Evolutionary conservation across 352 stramenopile species (phyloP).

Genomic region (Globisporangium cystogenes): DNA sequence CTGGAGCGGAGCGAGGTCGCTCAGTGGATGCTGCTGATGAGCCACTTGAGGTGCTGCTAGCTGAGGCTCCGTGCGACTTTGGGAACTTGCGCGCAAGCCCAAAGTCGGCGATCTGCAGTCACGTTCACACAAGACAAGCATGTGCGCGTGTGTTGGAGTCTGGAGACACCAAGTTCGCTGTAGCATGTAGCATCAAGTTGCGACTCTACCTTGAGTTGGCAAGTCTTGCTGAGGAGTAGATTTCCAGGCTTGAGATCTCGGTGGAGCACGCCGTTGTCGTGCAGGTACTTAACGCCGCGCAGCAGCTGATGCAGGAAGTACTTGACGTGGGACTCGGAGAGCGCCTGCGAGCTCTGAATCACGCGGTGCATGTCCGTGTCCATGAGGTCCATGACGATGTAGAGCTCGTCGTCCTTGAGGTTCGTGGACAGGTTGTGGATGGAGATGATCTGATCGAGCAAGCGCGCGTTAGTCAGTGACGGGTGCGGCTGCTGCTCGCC

Average conservation of each 20-base stretch:
- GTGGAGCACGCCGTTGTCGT: slow-evolving; percentile 75
- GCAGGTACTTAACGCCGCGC: slow-evolving; percentile 73
- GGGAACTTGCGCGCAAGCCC: slow-evolving; percentile 59
- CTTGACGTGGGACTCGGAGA: slow-evolving; percentile 73
- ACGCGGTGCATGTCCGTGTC: slow-evolving; percentile 91
- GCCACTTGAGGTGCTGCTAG: not conserved
- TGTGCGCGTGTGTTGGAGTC: not conserved
- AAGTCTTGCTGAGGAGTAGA: slow-evolving; percentile 70
- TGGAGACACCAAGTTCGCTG: not conserved
- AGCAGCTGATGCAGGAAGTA: slow-evolving; percentile 93
- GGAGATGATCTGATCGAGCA: slow-evolving; percentile 59
- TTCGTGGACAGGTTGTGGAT: slow-evolving; percentile 83
- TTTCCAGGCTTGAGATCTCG: slow-evolving; percentile 84
- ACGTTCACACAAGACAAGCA: not conserved
- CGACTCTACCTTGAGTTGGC: slow-evolving; percentile 49
- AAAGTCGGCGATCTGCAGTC: slow-evolving; percentile 64
- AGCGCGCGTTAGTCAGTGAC: too few relatives aligned
- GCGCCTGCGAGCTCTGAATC: slow-evolving; percentile 73
- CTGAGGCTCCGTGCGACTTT: too few relatives aligned
- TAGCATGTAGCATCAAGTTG: not conserved
- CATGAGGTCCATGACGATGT: slow-evolving; percentile 95
- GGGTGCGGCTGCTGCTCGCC: too few relatives aligned
- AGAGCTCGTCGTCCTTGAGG: slow-evolving; percentile 90
- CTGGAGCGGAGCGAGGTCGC: slow-evolving; percentile 45
- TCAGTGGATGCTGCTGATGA: slow-evolving; percentile 9